Conservation (phyloP, 345 rosid genomes). For the Euphorbia lathyris region DNA sequence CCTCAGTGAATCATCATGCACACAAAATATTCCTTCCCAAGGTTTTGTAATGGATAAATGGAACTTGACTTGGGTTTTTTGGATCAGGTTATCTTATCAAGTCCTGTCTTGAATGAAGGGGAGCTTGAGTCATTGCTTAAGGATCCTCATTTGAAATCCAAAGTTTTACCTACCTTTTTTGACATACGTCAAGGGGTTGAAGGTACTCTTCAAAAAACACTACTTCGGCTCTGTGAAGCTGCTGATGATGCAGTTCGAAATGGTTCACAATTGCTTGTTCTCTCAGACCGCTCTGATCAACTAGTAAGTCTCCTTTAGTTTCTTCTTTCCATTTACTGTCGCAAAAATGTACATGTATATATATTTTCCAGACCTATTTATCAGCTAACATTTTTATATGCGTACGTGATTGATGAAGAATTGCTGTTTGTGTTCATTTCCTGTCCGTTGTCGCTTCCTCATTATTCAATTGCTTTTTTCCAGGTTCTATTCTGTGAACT, state of each 20-base stretch:
- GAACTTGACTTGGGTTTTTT: constrained; percentile 14
- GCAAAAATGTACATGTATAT: neutral
- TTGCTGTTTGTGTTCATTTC: neutral
- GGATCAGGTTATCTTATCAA: constrained; percentile 68
- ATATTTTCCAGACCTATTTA: neutral
- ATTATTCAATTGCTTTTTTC: neutral
- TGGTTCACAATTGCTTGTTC: constrained; percentile 92
- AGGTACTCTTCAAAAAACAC: constrained; percentile 77
- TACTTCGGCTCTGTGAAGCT: constrained; percentile 75
- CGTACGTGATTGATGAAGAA: neutral
- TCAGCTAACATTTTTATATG: neutral
- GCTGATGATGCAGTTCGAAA: constrained; percentile 98
- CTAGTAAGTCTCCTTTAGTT: constrained; percentile 44
- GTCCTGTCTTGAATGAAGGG: constrained; percentile 89
- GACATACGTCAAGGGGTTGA: constrained; percentile 91
- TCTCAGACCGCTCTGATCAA: constrained; percentile 75
- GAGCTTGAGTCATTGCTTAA: constrained; percentile 75
- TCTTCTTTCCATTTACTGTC: neutral
- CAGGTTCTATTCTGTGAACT: neutral
- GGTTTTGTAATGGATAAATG: constrained; percentile 13
- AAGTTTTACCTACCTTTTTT: constrained; percentile 67
- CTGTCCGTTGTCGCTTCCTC: neutral
- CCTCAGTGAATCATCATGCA: constrained; percentile 13
- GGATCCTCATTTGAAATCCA: constrained; percentile 64
- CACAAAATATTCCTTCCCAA: neutral